Percentiles rank a stretch among this genome's conserved stretches.
phyloP scores from a whole-genome alignment of 2,329 filamentous ascomycete species.

The Colletotrichum liriopes region DNA sequence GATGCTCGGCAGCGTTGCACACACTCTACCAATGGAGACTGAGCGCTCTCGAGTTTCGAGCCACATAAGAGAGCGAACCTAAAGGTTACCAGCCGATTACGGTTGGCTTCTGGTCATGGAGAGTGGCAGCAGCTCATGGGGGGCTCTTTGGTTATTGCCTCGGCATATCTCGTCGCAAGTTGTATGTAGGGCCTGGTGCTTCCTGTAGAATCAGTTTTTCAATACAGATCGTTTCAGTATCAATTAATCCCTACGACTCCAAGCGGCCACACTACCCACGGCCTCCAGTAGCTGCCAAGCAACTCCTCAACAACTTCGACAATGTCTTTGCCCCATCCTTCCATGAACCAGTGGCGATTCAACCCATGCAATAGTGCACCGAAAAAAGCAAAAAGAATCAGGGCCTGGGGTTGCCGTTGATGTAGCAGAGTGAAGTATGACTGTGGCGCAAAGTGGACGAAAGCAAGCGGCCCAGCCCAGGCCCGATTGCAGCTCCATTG shows the following conservation, averaged over 20 bases:
- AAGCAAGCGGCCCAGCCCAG: slow-evolving; percentile 43
- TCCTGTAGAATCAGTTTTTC: too few species aligned
- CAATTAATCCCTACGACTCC: not conserved
- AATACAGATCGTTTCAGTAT: not conserved
- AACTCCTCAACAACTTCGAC: slow-evolving; percentile 43
- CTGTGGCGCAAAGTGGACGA: slow-evolving; percentile 42
- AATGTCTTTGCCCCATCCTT: slow-evolving; percentile 45
- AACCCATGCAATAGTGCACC: slow-evolving; percentile 41
- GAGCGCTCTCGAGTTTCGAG: not conserved
- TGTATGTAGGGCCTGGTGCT: not conserved
- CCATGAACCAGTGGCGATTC: slow-evolving; percentile 41
- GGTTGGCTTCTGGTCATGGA: not conserved
- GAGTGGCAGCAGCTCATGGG: not conserved
- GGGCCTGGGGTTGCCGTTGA: slow-evolving; percentile 45
- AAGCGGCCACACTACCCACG: slow-evolving; percentile 40
- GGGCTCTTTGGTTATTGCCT: not conserved
- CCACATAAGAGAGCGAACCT: not conserved
- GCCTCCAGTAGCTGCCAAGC: slow-evolving; percentile 44
- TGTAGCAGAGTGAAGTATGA: slow-evolving; percentile 44
- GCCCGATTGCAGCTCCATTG: slow-evolving; percentile 43
- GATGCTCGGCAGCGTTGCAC: not conserved
- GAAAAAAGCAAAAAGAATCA: slow-evolving; percentile 44
- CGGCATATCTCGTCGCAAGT: not conserved
- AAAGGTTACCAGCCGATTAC: not conserved
- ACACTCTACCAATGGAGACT: not conserved